Percentiles rank a stretch among this genome's conserved stretches.
Evolutionary conservation across 768 basidiomycete species (phyloP).

Genomic region (Kondoa subrosea): DNA sequence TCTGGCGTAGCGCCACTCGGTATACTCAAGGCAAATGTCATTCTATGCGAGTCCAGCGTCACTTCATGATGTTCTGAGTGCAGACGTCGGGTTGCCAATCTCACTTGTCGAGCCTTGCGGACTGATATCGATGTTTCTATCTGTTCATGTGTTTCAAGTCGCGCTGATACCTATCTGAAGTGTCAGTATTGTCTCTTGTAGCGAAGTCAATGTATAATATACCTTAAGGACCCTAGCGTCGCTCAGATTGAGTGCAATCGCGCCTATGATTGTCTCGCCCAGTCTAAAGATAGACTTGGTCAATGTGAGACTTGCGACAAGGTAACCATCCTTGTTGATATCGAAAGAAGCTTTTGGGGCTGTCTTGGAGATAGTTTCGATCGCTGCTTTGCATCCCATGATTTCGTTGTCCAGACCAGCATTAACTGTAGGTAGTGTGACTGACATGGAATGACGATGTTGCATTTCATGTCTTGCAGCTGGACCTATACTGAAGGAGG

Average conservation of each 20-base stretch:
- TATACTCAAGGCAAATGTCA: slow-evolving; percentile 77
- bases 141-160: slow-evolving; percentile 69
- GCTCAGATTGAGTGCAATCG: slow-evolving; percentile 68
- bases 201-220: slow-evolving; percentile 24
- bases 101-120: slow-evolving; percentile 30
- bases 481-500: slow-evolving; percentile 13
- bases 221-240: slow-evolving; percentile 71
- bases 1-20: slow-evolving; percentile 79
- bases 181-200: not conserved
- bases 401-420: slow-evolving; percentile 19
- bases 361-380: slow-evolving; percentile 76
- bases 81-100: slow-evolving; percentile 44
- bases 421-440: not conserved
- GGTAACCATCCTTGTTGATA: slow-evolving; percentile 78
- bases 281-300: slow-evolving; percentile 78
- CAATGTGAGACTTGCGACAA: slow-evolving; percentile 79
- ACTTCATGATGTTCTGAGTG: slow-evolving; percentile 75
- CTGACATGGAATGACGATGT: slow-evolving; percentile 2
- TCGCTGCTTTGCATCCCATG: slow-evolving; percentile 49
- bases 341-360: slow-evolving; percentile 93
- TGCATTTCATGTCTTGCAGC: slow-evolving; percentile 12
- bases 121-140: slow-evolving; percentile 49
- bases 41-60: slow-evolving; percentile 56
- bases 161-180: slow-evolving; percentile 61
- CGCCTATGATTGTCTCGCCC: slow-evolving; percentile 78